phyloP scores from a whole-genome alignment of 2,329 filamentous ascomycete species.

The Dothideomycetidae sp. region DNA sequence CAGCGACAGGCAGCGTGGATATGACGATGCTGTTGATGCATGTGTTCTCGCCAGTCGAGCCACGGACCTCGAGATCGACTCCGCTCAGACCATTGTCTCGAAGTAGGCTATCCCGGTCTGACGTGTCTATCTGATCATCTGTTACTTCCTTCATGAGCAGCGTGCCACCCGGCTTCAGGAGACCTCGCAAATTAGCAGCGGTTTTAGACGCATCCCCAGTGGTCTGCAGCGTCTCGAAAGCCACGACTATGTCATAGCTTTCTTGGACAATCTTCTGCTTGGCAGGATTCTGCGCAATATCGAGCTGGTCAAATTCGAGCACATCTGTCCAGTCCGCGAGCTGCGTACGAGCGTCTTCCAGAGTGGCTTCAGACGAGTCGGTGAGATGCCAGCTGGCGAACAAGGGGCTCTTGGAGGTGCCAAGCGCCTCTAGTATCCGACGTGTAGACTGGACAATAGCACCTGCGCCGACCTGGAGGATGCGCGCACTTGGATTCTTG shows the following conservation, averaged over 20 bases:
- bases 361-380: slow-evolving; percentile 6
- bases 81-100: slow-evolving; percentile 1
- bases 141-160: slow-evolving; percentile 1
- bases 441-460: no score
- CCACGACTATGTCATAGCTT: slow-evolving; percentile 5
- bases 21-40: slow-evolving; percentile 3
- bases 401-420: no score
- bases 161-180: slow-evolving; percentile 5
- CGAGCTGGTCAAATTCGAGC: slow-evolving; percentile 1
- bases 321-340: not conserved
- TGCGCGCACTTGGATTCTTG: not conserved
- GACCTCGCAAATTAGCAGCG: slow-evolving; percentile 1
- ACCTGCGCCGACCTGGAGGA: slow-evolving; percentile 8
- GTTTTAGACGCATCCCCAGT: slow-evolving; percentile 5
- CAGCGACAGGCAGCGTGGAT: not conserved
- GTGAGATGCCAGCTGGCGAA: slow-evolving; percentile 2
- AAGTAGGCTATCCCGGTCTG: not conserved
- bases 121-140: not conserved
- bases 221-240: slow-evolving; percentile 1
- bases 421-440: no score
- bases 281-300: slow-evolving; percentile 4
- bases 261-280: slow-evolving; percentile 3
- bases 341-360: not conserved
- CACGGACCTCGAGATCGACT: slow-evolving; percentile 1
- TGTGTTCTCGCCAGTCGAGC: not conserved